phyloP scores from a whole-genome alignment of 768 basidiomycete genomes.

The Russula sp. region DNA sequence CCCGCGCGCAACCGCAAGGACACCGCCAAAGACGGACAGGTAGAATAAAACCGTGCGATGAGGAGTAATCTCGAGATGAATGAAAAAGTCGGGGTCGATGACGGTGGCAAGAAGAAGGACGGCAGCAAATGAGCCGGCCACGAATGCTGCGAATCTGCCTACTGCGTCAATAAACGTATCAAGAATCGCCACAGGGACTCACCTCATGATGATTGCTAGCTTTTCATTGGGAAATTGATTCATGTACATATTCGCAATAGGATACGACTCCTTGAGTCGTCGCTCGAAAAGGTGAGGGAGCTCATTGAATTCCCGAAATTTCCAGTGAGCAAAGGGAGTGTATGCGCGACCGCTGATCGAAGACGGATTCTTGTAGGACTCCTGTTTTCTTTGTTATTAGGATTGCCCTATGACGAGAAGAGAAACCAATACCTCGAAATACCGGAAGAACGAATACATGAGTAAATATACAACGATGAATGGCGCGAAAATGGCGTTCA shows the following conservation, averaged over 20 bases:
- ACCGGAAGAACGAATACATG: constrained; percentile 99
- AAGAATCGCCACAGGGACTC: constrained; percentile 25
- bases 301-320: constrained; percentile 98
- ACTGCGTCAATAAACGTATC: neutral
- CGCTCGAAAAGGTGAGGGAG: constrained; percentile 87
- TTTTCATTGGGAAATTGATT: constrained; percentile 98
- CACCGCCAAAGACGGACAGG: constrained; percentile 75
- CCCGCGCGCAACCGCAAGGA: constrained; percentile 84
- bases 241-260: constrained; percentile 88
- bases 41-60: constrained; percentile 94
- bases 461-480: constrained; percentile 95
- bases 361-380: constrained; percentile 98
- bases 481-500: constrained; percentile 93
- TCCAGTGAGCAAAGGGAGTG: constrained; percentile 95
- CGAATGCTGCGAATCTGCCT: constrained; percentile 88
- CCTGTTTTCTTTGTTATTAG: constrained; percentile 39
- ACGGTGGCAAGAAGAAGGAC: constrained; percentile 90
- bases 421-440: constrained; percentile 75
- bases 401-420: neutral
- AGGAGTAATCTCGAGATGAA: constrained; percentile 91
- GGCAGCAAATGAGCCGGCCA: constrained; percentile 94
- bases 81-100: constrained; percentile 86
- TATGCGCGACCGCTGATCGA: constrained; percentile 89
- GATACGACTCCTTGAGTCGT: constrained; percentile 82
- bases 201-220: constrained; percentile 85